Evolutionary conservation across 2,329 filamentous ascomycete genomes (phyloP).

Genomic region (Fusarium buharicum): DNA sequence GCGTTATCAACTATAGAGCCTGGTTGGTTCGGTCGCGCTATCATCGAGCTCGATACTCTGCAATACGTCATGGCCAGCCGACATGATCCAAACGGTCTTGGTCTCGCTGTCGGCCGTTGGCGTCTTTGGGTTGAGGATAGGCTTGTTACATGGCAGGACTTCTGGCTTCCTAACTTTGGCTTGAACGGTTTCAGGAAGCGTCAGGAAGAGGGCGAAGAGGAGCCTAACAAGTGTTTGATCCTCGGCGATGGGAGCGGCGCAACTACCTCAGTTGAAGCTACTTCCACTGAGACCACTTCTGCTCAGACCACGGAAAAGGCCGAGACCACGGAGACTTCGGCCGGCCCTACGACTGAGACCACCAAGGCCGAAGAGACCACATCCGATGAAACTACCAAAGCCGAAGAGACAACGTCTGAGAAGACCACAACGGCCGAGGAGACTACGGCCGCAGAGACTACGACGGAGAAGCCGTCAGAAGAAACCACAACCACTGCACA

Average conservation of each 20-base stretch:
- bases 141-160: constrained; percentile 27
- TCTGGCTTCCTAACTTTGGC: background rate
- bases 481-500: background rate
- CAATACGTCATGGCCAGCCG: constrained; percentile 4
- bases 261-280: background rate
- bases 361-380: background rate
- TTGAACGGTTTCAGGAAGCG: constrained; percentile 1
- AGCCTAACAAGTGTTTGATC: constrained; percentile 17
- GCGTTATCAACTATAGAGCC: constrained; percentile 1
- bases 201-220: background rate
- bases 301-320: background rate
- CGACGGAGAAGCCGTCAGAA: background rate
- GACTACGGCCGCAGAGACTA: background rate
- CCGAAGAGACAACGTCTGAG: background rate
- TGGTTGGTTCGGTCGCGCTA: constrained; percentile 15
- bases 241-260: background rate
- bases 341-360: background rate
- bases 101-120: constrained; percentile 25
- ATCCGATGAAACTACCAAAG: background rate
- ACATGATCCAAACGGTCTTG: background rate
- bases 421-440: background rate
- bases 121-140: constrained; percentile 38
- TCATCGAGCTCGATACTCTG: constrained; percentile 26
- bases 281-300: background rate
- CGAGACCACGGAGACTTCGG: background rate